Conservation (phyloP, 2,329 filamentous ascomycete genomes). For the Ilyonectria robusta region DNA sequence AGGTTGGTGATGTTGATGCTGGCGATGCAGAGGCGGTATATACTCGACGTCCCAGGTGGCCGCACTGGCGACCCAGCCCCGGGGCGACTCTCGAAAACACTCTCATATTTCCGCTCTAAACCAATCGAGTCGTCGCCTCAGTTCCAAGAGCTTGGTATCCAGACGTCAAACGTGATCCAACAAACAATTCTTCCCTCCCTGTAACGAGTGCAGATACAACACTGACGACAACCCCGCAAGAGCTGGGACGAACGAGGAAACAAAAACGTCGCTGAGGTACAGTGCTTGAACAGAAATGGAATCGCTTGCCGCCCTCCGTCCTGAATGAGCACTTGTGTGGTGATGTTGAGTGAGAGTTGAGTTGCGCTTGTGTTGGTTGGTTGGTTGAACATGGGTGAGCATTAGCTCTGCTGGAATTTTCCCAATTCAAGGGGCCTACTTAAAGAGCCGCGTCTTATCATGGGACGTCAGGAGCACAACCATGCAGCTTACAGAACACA, state of each 20-base stretch:
- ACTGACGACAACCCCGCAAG: background rate
- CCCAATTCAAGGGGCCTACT: background rate
- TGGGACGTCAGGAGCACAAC: background rate
- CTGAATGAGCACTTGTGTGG: no score
- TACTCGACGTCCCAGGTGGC: conserved; percentile 6
- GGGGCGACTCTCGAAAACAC: conserved; percentile 3
- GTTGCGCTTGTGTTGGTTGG: background rate
- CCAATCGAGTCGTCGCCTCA: background rate
- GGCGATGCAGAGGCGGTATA: conserved; percentile 19
- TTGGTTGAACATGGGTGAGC: background rate
- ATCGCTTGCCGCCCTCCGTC: no score
- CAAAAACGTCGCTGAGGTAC: no score
- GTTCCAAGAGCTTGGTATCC: background rate
- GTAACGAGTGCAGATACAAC: background rate
- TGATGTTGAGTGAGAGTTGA: background rate
- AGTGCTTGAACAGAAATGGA: no score
- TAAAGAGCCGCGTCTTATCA: background rate
- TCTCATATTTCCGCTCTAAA: background rate
- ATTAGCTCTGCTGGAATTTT: background rate
- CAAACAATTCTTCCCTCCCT: background rate
- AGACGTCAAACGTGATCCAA: background rate
- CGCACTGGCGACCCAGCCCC: conserved; percentile 26
- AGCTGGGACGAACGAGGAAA: background rate
- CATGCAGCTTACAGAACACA: background rate
- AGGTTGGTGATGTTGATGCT: conserved; percentile 16